Percentiles rank a stretch among this genome's conserved stretches.
These are phyloP conservation scores for Podospora pseudoanserina DNA, from an alignment of 495 filamentous ascomycete genomes.

Conservation along the genomic window DNA sequence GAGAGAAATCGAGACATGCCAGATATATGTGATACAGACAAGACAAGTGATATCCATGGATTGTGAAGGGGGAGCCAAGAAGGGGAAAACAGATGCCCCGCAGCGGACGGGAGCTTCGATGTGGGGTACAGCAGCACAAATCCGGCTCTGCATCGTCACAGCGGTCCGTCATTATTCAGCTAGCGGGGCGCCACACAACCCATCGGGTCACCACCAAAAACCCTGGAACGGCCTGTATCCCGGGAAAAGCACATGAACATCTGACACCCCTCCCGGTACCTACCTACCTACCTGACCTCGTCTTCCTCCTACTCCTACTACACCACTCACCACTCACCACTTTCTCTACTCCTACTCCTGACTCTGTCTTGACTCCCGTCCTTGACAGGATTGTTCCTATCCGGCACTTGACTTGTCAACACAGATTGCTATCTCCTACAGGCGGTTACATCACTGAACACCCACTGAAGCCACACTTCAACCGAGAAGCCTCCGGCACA, in stretches of 20 bases:
- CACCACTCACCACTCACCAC: neutral
- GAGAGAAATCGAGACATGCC: neutral
- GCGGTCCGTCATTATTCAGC: slow-evolving; percentile 7
- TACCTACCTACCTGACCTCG: no score
- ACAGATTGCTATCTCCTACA: neutral
- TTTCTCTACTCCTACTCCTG: slow-evolving; percentile 8
- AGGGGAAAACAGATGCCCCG: slow-evolving; percentile 9
- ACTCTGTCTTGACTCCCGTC: slow-evolving; percentile 5
- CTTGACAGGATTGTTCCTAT: no score
- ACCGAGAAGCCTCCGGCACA: neutral
- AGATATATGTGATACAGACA: neutral
- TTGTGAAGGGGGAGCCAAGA: neutral
- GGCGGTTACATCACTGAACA: neutral
- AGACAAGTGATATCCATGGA: neutral
- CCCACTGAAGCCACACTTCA: neutral
- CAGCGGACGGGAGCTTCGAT: slow-evolving; percentile 4
- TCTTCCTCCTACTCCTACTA: neutral
- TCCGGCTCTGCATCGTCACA: slow-evolving; percentile 9
- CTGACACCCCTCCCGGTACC: neutral
- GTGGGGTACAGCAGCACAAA: slow-evolving; percentile 9
- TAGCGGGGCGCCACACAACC: slow-evolving; percentile 2
- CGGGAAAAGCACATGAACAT: slow-evolving; percentile 7
- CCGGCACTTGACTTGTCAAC: no score
- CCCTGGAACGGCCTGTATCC: neutral
- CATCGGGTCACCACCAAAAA: neutral